Evolutionary conservation across 2,329 filamentous ascomycete species (phyloP).

Genomic region (Aspergillus sp.): DNA sequence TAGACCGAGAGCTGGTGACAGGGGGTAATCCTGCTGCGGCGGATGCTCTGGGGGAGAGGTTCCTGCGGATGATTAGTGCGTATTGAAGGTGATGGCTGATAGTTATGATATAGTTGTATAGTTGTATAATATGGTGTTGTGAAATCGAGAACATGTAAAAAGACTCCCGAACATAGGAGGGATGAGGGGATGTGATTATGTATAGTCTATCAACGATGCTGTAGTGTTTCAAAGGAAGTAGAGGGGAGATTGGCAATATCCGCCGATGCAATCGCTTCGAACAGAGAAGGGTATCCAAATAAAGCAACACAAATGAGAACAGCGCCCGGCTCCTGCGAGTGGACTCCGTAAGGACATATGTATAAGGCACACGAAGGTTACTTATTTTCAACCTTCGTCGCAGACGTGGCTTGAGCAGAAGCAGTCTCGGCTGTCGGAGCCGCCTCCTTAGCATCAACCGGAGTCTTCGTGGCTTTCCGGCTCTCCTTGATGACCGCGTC

Average conservation of each 20-base stretch:
- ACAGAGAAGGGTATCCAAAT: slow-evolving; percentile 17
- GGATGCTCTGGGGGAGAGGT: slow-evolving; percentile 30
- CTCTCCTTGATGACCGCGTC: slow-evolving; percentile 10
- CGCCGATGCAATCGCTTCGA: background rate
- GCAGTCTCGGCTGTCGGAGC: background rate
- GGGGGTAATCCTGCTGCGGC: slow-evolving; percentile 36
- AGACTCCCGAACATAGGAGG: slow-evolving; percentile 25
- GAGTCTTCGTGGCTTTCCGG: background rate
- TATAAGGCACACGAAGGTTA: slow-evolving; percentile 1
- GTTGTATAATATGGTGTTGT: too few species aligned
- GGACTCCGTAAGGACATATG: slow-evolving; percentile 1
- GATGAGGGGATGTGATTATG: background rate
- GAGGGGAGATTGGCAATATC: slow-evolving; percentile 4
- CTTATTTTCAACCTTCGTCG: slow-evolving; percentile 2
- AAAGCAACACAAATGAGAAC: slow-evolving; percentile 7
- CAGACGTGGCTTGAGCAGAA: background rate
- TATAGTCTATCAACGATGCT: slow-evolving; percentile 1
- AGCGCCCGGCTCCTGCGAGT: background rate
- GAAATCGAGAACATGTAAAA: slow-evolving; percentile 37
- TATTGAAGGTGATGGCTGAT: slow-evolving; percentile 1
- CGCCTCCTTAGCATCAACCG: background rate
- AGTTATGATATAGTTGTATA: too few species aligned
- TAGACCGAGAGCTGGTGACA: slow-evolving; percentile 42
- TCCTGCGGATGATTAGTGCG: slow-evolving; percentile 33
- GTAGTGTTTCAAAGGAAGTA: background rate